Evolutionary conservation across 768 basidiomycete species (phyloP), one percentile per base, ranked within the genome.

Genomic region (Hortiboletus campestris): DNA sequence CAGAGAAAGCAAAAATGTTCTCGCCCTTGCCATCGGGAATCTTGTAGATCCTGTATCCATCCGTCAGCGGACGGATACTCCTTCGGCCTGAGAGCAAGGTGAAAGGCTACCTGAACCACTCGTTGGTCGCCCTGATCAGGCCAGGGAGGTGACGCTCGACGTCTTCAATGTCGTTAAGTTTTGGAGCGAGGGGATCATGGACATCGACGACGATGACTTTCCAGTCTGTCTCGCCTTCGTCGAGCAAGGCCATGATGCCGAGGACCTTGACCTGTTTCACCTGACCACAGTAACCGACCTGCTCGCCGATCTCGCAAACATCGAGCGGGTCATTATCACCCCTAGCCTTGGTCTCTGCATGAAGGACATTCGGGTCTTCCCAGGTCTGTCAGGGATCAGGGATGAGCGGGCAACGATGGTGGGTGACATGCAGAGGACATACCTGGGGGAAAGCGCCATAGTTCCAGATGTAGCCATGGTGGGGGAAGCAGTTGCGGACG

Each of bases 381-480:
- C 97, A 99, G 40, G 97, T 98, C 92, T 98, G 60, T 6, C 28
- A 53, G 25, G 38, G 19, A 13, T 41, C 3, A 16, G 22, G n/a
- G 20, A 42, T 55, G 31, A 42, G 44, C 12, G 19, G 34, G 34
- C 14, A 10, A 17, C 9, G 9, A 42, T 29, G 31, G n/a, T 22
- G 32, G 29, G 17, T 14, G 32, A 28, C 29, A 40, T 11, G 31
- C 39, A 10, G 17, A 44, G 16, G 19, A 40, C 84, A 46, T 53
- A 88, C 94, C 84, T 96, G 94, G 58, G 96, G 96, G 85, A 99
- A 97, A 56, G 95, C 94, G 67, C 96, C 96, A 70, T 99, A 99
- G 83, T 99, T 99, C 97, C 97, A 99, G 80, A 99, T 94, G 82
- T 98, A 95, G 36, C 97, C 96, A 72, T 98, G 95, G 80, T 99